These are phyloP conservation scores for Boletus vinaceobasis DNA, from an alignment of 768 basidiomycete genomes.

Conservation along the genomic window DNA sequence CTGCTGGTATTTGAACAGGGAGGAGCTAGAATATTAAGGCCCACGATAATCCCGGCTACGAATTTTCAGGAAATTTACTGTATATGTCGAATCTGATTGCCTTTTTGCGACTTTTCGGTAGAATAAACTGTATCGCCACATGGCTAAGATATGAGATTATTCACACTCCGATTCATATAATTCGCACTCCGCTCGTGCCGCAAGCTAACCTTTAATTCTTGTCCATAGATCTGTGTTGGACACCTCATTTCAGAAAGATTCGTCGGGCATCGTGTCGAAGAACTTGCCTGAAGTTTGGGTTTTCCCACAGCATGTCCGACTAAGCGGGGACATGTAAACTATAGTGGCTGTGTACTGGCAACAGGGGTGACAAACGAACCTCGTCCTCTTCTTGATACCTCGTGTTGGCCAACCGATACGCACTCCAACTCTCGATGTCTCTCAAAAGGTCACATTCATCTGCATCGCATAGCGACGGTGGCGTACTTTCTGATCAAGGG, in stretches of 20 bases:
- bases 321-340: not conserved
- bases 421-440: slow-evolving; percentile 5
- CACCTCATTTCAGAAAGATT: no score
- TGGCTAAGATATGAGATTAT: no score
- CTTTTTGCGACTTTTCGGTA: not conserved
- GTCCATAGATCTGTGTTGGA: no score
- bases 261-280: no score
- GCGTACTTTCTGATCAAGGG: not conserved
- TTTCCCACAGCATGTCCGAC: not conserved
- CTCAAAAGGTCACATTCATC: slow-evolving; percentile 11
- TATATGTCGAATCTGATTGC: not conserved
- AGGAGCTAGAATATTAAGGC: not conserved
- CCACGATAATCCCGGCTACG: not conserved
- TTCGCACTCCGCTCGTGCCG: no score
- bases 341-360: slow-evolving; percentile 1
- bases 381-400: no score
- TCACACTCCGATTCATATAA: no score
- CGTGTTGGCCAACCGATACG: not conserved
- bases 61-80: not conserved
- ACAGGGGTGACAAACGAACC: no score
- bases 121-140: no score
- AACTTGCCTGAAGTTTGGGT: no score
- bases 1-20: not conserved
- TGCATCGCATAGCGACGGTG: not conserved
- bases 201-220: no score